phyloP scores from a whole-genome alignment of 495 filamentous ascomycete genomes.

The Penicillium odoratum region DNA sequence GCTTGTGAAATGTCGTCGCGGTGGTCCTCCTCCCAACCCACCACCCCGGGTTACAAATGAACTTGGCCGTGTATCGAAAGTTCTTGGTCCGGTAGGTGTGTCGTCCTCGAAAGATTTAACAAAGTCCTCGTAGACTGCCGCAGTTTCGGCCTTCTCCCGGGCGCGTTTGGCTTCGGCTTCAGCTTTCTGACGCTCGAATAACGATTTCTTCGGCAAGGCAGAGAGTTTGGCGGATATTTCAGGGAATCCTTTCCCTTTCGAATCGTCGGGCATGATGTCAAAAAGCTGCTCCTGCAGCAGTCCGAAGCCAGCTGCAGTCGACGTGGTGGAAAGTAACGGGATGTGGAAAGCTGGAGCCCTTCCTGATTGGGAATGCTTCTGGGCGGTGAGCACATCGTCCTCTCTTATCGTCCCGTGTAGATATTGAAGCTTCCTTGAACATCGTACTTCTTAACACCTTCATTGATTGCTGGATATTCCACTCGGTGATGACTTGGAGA shows the following conservation, averaged over 20 bases:
- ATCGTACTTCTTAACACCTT: neutral
- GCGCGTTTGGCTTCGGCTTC: conserved; percentile 90
- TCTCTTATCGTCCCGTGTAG: neutral
- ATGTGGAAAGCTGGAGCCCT: neutral
- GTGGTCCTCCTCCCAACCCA: conserved; percentile 44
- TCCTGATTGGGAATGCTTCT: conserved; percentile 2
- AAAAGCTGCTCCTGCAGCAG: conserved; percentile 29
- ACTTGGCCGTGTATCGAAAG: conserved; percentile 27
- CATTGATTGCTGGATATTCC: too few relatives aligned
- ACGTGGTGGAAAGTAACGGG: neutral
- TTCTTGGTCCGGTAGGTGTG: conserved; percentile 34
- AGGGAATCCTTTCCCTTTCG: conserved; percentile 67
- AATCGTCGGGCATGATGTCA: conserved; percentile 42
- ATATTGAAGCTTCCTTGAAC: neutral
- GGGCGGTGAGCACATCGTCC: conserved; percentile 1
- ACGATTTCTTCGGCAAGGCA: conserved; percentile 78
- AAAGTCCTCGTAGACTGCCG: conserved; percentile 87
- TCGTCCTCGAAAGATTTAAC: conserved; percentile 87
- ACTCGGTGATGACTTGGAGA: neutral
- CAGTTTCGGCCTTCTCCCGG: conserved; percentile 85
- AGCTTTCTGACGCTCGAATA: conserved; percentile 89
- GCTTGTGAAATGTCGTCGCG: conserved; percentile 58
- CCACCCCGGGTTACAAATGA: conserved; percentile 41
- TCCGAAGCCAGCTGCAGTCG: neutral
- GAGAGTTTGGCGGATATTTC: conserved; percentile 80